Percentiles rank a stretch among this genome's conserved stretches.
Conservation (phyloP, 1,139 yeast species). For the Suhomyces wounanorum region DNA sequence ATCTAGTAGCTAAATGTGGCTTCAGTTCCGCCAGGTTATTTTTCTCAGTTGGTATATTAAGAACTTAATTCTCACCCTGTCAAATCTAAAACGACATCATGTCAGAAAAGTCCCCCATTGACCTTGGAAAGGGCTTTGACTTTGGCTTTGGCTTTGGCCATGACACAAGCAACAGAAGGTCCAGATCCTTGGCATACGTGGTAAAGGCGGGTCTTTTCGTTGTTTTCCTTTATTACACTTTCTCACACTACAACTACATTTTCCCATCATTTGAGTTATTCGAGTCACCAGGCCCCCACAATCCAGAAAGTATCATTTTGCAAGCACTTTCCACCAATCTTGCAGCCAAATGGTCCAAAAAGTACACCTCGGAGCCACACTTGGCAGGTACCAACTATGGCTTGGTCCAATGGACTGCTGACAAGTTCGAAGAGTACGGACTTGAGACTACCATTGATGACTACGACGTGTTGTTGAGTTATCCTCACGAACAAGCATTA, state of each 20-base stretch:
- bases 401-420: conserved; percentile 41
- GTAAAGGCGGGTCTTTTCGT: not conserved
- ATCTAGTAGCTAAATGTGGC: not conserved
- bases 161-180: no score
- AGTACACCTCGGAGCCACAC: conserved; percentile 38
- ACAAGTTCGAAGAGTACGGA: conserved; percentile 45
- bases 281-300: not conserved
- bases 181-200: not conserved
- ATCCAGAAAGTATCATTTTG: conserved; percentile 17
- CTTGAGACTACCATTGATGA: conserved; percentile 54
- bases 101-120: not conserved
- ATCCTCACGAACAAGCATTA: conserved; percentile 52
- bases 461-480: conserved; percentile 58
- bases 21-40: not conserved
- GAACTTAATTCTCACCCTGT: not conserved
- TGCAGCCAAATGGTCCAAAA: conserved; percentile 36
- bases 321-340: conserved; percentile 27
- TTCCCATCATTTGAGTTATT: not conserved
- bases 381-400: conserved; percentile 45
- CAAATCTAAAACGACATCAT: not conserved
- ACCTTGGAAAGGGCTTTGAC: not conserved
- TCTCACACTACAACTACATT: no score
- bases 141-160: not conserved
- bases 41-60: no score
- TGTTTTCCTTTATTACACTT: not conserved